Base-by-base conservation (phyloP, 2,329 filamentous ascomycete species). In the Phaeosphaeria sp. region DNA sequence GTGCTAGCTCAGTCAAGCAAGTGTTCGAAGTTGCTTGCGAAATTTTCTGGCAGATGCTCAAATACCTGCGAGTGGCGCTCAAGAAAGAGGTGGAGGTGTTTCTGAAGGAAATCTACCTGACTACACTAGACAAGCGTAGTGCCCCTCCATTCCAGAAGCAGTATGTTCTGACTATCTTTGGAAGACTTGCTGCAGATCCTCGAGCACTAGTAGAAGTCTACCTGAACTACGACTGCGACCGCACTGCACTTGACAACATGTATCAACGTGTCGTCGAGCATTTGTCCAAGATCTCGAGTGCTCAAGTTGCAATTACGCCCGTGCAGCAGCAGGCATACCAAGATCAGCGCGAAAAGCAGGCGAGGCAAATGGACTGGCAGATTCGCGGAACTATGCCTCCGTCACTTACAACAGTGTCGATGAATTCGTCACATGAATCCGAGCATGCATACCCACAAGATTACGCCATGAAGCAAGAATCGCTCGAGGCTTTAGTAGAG, bases 11-110 rank as follows among this genome's bases (percentile, higher is more conserved):
- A 4, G 91, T 97, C 44, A 91, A 92, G 63, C 87, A 87, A 64
- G 93, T 99, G 0, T 99, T 98, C 71, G 94, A 98, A 73, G 92
- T 98, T 43, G 94, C 92, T 75, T 93, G 91, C 69, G 95, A 99
- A 76, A 96, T 98, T 27, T 99, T 99, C 76, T 99, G 93, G 93
- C 83, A 98, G 56, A 97, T 97, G 89, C 81, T 97, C 44, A 96
- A 96, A 75, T 90, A 92, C 69, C 91, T 99, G 87, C 88, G 96
- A 60, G 90, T 95, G 2, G 90, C 93, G 61, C 91, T 99, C 78
- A 99, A 99, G 88, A 96, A 97, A 86, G 95, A 99, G 74, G 91
- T 99, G 54, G 95, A 98, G 77, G 94, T 99, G 0, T 98, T 99
- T 74, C 79, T 99, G 57, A 98, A 98, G 74, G 95, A 99, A 74